phyloP scores from a whole-genome alignment of 345 rosid species.

The Aquilaria yunnanensis region DNA sequence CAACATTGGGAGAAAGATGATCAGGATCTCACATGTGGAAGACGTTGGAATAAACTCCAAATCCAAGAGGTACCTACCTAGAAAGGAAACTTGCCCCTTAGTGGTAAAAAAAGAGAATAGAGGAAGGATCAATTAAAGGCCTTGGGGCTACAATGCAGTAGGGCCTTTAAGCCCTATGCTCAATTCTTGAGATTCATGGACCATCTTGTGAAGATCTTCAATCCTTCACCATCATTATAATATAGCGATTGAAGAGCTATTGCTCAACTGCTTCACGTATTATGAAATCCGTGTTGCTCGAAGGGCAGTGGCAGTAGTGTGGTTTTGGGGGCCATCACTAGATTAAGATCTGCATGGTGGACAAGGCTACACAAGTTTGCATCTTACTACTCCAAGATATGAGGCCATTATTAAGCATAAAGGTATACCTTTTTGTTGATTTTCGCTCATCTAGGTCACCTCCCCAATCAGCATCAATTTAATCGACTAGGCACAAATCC shows the following conservation, averaged over 20 bases:
- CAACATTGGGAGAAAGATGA: conserved; percentile 1
- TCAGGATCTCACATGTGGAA: background rate
- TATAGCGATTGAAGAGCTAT: conserved; percentile 2
- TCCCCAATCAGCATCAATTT: background rate
- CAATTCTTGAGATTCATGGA: background rate
- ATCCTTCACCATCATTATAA: background rate
- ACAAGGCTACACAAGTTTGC: too few species aligned
- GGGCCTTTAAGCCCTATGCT: background rate
- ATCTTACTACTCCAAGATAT: too few species aligned
- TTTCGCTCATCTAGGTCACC: background rate
- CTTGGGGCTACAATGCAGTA: background rate
- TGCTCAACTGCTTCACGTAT: background rate
- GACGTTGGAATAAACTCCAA: background rate
- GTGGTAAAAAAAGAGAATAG: background rate
- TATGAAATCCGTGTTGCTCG: conserved; percentile 6
- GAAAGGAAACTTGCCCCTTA: background rate
- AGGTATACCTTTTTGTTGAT: background rate
- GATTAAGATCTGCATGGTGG: conserved; percentile 2
- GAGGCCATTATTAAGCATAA: too few species aligned
- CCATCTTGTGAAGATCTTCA: background rate
- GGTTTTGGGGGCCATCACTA: conserved; percentile 4
- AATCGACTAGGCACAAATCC: background rate
- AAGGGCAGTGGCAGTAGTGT: conserved; percentile 2
- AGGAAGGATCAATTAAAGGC: conserved; percentile 3
- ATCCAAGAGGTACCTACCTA: conserved; percentile 2